phyloP scores from a whole-genome alignment of 352 stramenopile species.

The Phytophthora cajani region DNA sequence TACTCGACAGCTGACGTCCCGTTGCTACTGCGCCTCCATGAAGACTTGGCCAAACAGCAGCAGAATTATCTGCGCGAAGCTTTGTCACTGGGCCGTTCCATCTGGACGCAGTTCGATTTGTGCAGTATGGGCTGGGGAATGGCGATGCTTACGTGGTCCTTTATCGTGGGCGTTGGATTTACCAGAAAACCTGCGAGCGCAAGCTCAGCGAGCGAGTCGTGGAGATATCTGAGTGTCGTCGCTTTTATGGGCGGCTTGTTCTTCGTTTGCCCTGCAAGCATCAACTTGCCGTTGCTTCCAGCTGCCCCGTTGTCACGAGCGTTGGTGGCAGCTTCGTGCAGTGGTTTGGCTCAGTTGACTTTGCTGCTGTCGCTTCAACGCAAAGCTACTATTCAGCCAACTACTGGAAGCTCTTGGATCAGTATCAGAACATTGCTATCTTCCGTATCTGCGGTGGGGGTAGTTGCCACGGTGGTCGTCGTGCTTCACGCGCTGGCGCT shows the following conservation, averaged over 20 bases:
- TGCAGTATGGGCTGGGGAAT: conserved; percentile 76
- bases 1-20: conserved; percentile 36
- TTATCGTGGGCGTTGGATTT: conserved; percentile 32
- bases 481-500: conserved; percentile 70
- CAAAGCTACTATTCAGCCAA: background rate
- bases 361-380: conserved; percentile 7
- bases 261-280: conserved; percentile 28
- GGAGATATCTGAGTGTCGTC: conserved; percentile 12
- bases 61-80: conserved; percentile 75
- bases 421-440: background rate
- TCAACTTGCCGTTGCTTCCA: conserved; percentile 40
- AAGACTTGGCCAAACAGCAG: conserved; percentile 46
- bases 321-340: conserved; percentile 33
- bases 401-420: background rate
- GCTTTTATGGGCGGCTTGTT: conserved; percentile 16
- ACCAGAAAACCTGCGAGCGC: background rate
- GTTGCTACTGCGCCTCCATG: conserved; percentile 43
- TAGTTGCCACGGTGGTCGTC: conserved; percentile 51
- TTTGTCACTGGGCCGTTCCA: conserved; percentile 66
- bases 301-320: conserved; percentile 36
- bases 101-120: conserved; percentile 92
- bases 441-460: conserved; percentile 22
- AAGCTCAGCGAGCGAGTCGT: conserved; percentile 4
- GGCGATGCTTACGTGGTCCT: conserved; percentile 50
- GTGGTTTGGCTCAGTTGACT: conserved; percentile 29